A percentile compares a stretch with the other conserved stretches of the same genome.
Conservation (phyloP, 345 rosid species). For the Populus simonii region DNA sequence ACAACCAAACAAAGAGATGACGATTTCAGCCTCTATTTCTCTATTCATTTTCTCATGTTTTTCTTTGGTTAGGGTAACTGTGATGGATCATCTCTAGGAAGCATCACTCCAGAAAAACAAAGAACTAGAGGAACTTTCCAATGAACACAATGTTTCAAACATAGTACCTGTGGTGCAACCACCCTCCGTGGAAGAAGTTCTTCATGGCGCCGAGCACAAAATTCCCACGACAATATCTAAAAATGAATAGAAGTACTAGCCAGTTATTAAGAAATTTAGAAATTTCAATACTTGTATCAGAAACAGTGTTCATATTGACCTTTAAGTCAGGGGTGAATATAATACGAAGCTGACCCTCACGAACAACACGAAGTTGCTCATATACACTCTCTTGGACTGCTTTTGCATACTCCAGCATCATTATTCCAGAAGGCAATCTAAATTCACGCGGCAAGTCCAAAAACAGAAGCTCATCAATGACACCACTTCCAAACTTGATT, state of each 20-base stretch:
- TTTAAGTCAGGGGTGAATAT: slow-evolving; percentile 83
- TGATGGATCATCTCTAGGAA: background rate
- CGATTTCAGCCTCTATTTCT: background rate
- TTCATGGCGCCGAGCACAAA: slow-evolving; percentile 90
- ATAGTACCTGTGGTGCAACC: slow-evolving; percentile 87
- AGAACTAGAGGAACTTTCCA: background rate
- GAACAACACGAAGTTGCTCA: slow-evolving; percentile 96
- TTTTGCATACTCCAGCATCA: slow-evolving; percentile 83
- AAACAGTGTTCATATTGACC: slow-evolving; percentile 41
- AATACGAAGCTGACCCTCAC: slow-evolving; percentile 94
- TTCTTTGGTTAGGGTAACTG: background rate
- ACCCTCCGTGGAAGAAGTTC: slow-evolving; percentile 93
- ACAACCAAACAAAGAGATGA: background rate
- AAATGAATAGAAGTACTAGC: background rate
- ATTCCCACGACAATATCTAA: slow-evolving; percentile 96
- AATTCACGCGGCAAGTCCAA: slow-evolving; percentile 80
- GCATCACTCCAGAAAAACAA: background rate
- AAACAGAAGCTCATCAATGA: slow-evolving; percentile 89
- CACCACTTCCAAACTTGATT: slow-evolving; percentile 95
- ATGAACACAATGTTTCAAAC: slow-evolving; percentile 6
- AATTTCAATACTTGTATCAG: background rate
- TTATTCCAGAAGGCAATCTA: slow-evolving; percentile 69
- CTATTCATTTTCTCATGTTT: background rate
- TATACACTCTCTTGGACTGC: slow-evolving; percentile 96
- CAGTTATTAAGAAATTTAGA: slow-evolving; percentile 6